Conservation (phyloP, 768 basidiomycete species). For the Crucibulum laeve region DNA sequence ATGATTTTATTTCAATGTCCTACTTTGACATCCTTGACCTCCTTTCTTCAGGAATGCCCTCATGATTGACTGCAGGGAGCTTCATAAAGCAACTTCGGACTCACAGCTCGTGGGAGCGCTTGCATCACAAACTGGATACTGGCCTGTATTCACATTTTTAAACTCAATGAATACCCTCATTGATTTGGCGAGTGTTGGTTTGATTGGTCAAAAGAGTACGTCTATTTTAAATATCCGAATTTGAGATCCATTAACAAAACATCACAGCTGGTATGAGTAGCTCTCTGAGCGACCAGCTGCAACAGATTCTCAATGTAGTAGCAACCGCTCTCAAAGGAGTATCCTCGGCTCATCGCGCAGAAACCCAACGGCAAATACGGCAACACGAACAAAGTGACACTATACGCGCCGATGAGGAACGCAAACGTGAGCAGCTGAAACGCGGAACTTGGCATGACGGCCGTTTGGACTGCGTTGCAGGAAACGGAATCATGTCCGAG, state of each 20-base stretch:
- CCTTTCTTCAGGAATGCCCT: constrained; percentile 50
- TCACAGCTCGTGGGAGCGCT: constrained; percentile 60
- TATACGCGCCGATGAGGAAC: constrained; percentile 32
- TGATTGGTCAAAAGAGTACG: constrained; percentile 93
- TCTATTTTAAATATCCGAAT: neutral
- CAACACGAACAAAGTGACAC: constrained; percentile 31
- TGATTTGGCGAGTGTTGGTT: constrained; percentile 86
- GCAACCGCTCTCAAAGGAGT: constrained; percentile 67
- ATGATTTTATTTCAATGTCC: constrained; percentile 6
- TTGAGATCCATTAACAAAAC: neutral
- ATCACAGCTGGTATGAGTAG: constrained; percentile 76
- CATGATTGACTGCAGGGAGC: constrained; percentile 77
- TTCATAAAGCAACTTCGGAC: constrained; percentile 70
- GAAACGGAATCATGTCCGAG: constrained; percentile 84
- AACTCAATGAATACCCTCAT: constrained; percentile 78
- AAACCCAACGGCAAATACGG: constrained; percentile 33
- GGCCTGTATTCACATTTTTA: constrained; percentile 84
- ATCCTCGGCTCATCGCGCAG: constrained; percentile 40
- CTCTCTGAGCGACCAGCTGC: constrained; percentile 77
- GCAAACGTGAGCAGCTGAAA: constrained; percentile 42
- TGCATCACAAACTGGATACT: constrained; percentile 83
- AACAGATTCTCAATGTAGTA: constrained; percentile 79
- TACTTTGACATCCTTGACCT: neutral
- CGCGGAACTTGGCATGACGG: constrained; percentile 84
- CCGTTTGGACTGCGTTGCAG: constrained; percentile 77